A percentile compares a stretch with the other conserved stretches of the same genome.
Evolutionary conservation across 1,139 yeast species (phyloP).

Genomic region (Maudiozyma humilis): DNA sequence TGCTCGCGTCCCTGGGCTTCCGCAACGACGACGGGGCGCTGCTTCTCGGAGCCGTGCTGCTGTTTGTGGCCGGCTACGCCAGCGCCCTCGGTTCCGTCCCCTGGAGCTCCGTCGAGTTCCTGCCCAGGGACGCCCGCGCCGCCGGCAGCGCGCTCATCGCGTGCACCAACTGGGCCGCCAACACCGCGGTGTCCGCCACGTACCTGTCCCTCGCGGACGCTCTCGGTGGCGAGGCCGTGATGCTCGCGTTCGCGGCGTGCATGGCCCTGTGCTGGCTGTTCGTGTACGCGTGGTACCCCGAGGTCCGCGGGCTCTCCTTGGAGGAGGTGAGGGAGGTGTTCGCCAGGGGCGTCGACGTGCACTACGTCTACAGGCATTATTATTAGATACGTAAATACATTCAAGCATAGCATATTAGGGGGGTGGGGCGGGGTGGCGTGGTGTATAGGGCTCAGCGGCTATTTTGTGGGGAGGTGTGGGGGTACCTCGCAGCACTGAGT

Average conservation of each 20-base stretch:
- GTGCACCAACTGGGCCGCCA: conserved; percentile 40
- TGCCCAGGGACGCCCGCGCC: conserved; percentile 38
- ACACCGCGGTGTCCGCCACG: conserved; percentile 35
- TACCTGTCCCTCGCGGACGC: conserved; percentile 34
- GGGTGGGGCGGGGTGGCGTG: no score
- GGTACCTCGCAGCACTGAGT: no score
- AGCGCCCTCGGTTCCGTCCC: conserved; percentile 42
- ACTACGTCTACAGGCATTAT: conserved; percentile 29
- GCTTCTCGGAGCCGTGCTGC: conserved; percentile 32
- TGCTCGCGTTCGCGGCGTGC: conserved; percentile 34
- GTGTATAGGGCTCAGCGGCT: no score
- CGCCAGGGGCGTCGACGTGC: conserved; percentile 35
- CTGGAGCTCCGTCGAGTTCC: conserved; percentile 42
- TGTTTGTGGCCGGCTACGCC: conserved; percentile 41
- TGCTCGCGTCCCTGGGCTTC: conserved; percentile 25
- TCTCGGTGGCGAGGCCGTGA: conserved; percentile 33
- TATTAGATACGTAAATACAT: conserved; percentile 13
- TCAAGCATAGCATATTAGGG: no score
- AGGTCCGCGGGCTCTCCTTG: conserved; percentile 40
- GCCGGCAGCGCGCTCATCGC: conserved; percentile 39
- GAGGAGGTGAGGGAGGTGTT: conserved; percentile 39
- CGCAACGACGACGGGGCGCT: conserved; percentile 16
- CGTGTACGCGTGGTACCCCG: conserved; percentile 39
- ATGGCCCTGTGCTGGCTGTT: conserved; percentile 37
- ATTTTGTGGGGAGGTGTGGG: no score